phyloP scores from a whole-genome alignment of 441 rosid genomes.

The Adansonia grandidieri region DNA sequence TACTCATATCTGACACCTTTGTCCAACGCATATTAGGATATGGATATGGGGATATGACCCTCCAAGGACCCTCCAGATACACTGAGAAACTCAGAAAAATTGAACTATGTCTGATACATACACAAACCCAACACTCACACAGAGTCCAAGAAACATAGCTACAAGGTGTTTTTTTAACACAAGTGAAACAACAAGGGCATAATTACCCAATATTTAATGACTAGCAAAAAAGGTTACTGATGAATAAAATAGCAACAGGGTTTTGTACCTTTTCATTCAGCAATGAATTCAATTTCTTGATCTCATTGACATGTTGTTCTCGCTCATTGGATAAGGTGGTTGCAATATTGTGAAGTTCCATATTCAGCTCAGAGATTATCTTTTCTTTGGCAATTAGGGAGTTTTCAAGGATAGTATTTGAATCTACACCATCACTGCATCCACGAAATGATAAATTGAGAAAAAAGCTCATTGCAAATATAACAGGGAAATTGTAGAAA shows the following conservation, averaged over 20 bases:
- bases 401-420: conserved; percentile 83
- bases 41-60: too few species aligned
- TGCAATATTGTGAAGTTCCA: conserved; percentile 92
- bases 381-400: conserved; percentile 92
- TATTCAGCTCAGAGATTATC: conserved; percentile 89
- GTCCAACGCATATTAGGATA: too few species aligned
- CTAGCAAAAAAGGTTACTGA: neutral
- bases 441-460: conserved; percentile 27
- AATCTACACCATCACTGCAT: conserved; percentile 76
- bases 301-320: conserved; percentile 80
- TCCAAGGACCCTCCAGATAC: too few species aligned
- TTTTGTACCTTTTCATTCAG: conserved; percentile 74
- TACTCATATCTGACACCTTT: too few species aligned
- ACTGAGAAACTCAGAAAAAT: too few species aligned
- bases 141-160: too few species aligned
- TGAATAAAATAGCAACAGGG: neutral
- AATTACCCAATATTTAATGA: neutral
- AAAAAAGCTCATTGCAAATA: conserved; percentile 22
- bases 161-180: neutral
- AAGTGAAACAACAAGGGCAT: conserved; percentile 7
- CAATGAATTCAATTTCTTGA: conserved; percentile 72
- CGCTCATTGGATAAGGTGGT: conserved; percentile 79
- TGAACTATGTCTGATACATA: too few species aligned
- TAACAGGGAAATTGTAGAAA: conserved; percentile 13
- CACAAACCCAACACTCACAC: too few species aligned